These are phyloP conservation scores for Ascocoryne sarcoides DNA, from an alignment of 2,329 filamentous ascomycete species.

Conservation along the genomic window DNA sequence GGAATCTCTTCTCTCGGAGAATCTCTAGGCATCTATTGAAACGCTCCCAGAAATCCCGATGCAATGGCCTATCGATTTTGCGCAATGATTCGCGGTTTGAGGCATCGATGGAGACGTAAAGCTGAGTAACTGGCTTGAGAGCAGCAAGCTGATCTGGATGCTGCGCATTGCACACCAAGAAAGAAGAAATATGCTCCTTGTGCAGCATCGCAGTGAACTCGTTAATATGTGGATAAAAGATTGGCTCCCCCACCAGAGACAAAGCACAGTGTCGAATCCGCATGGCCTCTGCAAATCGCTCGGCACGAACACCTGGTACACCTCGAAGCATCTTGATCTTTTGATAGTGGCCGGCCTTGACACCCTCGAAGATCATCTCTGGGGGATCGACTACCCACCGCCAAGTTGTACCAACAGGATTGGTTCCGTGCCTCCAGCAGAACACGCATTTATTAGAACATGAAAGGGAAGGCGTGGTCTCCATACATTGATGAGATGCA, in stretches of 20 bases:
- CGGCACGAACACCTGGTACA: constrained; percentile 83
- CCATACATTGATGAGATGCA: constrained; percentile 94
- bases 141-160: constrained; percentile 84
- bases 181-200: constrained; percentile 78
- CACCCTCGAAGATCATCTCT: constrained; percentile 79
- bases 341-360: constrained; percentile 86
- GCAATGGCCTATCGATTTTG: constrained; percentile 82
- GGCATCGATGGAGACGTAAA: constrained; percentile 95
- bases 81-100: constrained; percentile 81
- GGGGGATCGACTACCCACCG: constrained; percentile 91
- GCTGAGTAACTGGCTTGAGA: constrained; percentile 79
- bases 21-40: constrained; percentile 90
- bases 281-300: constrained; percentile 89
- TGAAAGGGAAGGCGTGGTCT: constrained; percentile 88
- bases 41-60: constrained; percentile 95
- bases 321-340: constrained; percentile 98
- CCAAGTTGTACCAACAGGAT: constrained; percentile 94
- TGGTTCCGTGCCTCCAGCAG: constrained; percentile 97
- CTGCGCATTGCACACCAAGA: constrained; percentile 94
- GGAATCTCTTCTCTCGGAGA: constrained; percentile 69
- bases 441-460: constrained; percentile 99
- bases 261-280: constrained; percentile 88
- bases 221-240: constrained; percentile 97
- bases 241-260: constrained; percentile 90
- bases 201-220: constrained; percentile 81